Percentiles rank a stretch among this genome's conserved stretches.
phyloP scores from a whole-genome alignment of 805 yeast species.

The Wickerhamomyces canadensis region DNA sequence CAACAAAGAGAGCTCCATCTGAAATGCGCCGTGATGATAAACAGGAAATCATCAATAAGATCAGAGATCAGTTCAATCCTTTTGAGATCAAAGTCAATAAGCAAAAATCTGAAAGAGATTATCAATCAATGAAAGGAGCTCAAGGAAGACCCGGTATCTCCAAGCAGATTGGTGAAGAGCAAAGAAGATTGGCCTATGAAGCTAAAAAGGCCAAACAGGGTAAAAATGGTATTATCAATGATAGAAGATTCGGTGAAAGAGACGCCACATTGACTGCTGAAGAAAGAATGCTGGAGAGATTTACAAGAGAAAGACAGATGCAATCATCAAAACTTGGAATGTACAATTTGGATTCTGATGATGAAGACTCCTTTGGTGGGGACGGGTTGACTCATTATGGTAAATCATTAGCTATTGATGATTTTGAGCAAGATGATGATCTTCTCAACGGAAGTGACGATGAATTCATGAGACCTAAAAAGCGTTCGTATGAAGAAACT shows the following conservation, averaged over 20 bases:
- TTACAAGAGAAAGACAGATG: conserved; percentile 78
- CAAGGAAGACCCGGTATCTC: conserved; percentile 67
- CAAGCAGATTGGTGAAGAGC: conserved; percentile 64
- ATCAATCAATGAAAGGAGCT: conserved; percentile 37
- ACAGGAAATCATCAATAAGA: conserved; percentile 46
- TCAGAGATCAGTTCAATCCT: conserved; percentile 83
- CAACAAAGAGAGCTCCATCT: conserved; percentile 45
- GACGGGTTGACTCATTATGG: conserved; percentile 73
- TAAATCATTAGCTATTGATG: conserved; percentile 57
- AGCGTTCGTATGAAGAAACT: conserved; percentile 21
- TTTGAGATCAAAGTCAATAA: conserved; percentile 75
- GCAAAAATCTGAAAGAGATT: conserved; percentile 51
- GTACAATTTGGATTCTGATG: conserved; percentile 72
- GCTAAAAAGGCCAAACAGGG: conserved; percentile 57
- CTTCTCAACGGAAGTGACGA: conserved; percentile 33
- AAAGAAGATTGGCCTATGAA: conserved; percentile 57
- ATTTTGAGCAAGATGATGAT: conserved; percentile 43
- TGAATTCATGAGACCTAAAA: conserved; percentile 28
- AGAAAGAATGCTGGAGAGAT: conserved; percentile 93
- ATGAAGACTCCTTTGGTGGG: conserved; percentile 30
- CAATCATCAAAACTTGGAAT: conserved; percentile 51
- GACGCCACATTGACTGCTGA: conserved; percentile 69
- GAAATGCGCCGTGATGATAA: conserved; percentile 70
- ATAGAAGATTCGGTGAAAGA: conserved; percentile 89
- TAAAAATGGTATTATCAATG: conserved; percentile 72